These are phyloP conservation scores for Boletus reticulatus DNA, from an alignment of 768 basidiomycete genomes.

Conservation along the genomic window DNA sequence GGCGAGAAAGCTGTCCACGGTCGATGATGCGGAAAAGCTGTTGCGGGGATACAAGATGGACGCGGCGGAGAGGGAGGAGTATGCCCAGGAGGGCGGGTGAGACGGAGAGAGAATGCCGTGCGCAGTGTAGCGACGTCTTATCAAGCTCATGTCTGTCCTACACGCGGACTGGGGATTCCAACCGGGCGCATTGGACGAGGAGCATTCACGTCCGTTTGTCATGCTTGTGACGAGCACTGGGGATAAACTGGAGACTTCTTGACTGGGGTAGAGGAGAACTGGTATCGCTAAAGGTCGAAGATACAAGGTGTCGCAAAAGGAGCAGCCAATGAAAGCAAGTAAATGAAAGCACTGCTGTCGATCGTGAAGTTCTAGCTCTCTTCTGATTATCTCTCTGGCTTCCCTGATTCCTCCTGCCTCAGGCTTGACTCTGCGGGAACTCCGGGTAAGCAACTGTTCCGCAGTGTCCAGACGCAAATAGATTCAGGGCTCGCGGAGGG, in stretches of 20 bases:
- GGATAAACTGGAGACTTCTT: constrained; percentile 41
- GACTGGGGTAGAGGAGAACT: constrained; percentile 9
- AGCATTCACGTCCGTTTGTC: constrained; percentile 44
- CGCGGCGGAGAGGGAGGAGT: constrained; percentile 30
- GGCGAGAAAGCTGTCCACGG: constrained; percentile 35
- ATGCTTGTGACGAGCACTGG: constrained; percentile 42
- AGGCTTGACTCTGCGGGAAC: constrained; percentile 67
- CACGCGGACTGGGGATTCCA: constrained; percentile 54
- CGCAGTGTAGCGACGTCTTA: constrained; percentile 50
- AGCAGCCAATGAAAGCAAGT: constrained; percentile 10
- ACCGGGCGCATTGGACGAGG: constrained; percentile 42
- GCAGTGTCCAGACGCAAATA: constrained; percentile 55
- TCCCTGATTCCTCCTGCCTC: constrained; percentile 74
- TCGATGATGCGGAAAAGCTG: constrained; percentile 41
- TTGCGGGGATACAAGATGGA: constrained; percentile 40
- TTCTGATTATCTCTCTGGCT: constrained; percentile 78
- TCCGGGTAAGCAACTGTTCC: constrained; percentile 59
- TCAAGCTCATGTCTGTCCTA: constrained; percentile 41
- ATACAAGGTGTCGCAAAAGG: constrained; percentile 19
- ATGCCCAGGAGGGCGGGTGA: constrained; percentile 41
- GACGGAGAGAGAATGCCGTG: constrained; percentile 39
- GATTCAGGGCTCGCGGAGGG: constrained; percentile 48
- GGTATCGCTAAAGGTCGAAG: constrained; percentile 1
- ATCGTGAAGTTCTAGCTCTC: constrained; percentile 72
- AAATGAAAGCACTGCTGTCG: constrained; percentile 33